Evolutionary conservation across 2,329 filamentous ascomycete species (phyloP).

Genomic region (Trichoderma citrinoviride): DNA sequence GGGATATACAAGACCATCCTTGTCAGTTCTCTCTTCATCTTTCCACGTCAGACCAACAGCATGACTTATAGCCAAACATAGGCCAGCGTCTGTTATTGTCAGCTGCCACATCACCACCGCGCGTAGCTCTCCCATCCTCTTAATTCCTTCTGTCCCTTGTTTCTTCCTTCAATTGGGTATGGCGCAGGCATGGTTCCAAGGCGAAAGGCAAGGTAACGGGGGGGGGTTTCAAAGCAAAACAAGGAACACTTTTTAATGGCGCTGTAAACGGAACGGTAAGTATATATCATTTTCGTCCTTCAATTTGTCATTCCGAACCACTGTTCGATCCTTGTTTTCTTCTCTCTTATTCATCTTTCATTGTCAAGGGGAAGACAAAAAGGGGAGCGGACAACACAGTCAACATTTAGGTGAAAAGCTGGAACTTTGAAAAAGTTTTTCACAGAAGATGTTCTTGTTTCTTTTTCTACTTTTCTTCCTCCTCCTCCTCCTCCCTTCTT

Average conservation of each 20-base stretch:
- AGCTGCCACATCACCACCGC: too few relatives aligned
- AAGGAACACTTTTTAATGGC: background rate
- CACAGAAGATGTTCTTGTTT: background rate
- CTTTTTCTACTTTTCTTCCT: too few relatives aligned
- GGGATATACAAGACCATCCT: constrained; percentile 4
- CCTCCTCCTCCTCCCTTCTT: too few relatives aligned
- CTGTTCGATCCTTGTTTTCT: background rate
- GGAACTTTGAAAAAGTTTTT: constrained; percentile 1
- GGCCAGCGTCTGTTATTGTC: background rate
- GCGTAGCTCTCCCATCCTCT: background rate
- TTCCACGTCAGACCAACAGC: background rate
- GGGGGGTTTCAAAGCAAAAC: background rate
- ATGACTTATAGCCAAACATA: background rate
- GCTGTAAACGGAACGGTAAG: constrained; percentile 8
- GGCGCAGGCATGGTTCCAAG: background rate
- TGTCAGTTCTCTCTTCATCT: background rate
- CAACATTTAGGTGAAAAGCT: constrained; percentile 8
- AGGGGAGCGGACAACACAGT: background rate
- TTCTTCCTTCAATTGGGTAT: background rate
- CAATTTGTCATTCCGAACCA: background rate
- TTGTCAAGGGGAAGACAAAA: background rate
- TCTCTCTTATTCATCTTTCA: background rate
- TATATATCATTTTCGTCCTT: background rate
- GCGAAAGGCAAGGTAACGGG: background rate
- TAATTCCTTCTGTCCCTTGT: background rate